phyloP scores from a whole-genome alignment of 176 grass and related monocot species.

The Triticum timopheevii region DNA sequence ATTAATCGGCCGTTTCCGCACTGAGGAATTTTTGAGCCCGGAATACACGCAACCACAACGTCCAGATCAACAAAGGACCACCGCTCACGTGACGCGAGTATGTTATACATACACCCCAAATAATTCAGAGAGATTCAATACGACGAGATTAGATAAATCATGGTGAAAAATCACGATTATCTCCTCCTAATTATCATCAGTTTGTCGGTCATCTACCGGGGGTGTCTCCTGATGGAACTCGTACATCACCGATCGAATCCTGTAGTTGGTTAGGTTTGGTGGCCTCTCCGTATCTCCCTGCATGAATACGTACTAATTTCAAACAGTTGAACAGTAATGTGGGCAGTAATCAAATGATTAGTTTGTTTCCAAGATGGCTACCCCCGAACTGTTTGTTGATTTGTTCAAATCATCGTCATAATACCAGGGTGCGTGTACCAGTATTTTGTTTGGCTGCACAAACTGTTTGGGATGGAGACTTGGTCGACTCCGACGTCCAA shows the following conservation, averaged over 20 bases:
- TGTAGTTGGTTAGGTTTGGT: conserved; percentile 20
- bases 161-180: background rate
- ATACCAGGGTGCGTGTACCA: conserved; percentile 4
- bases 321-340: background rate
- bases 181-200: background rate
- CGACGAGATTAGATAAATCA: background rate
- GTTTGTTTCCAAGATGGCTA: conserved; percentile 34
- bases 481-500: background rate
- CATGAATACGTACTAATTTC: background rate
- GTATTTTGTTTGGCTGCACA: conserved; percentile 7
- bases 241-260: background rate
- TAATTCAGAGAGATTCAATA: background rate
- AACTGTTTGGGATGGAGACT: conserved; percentile 17
- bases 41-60: conserved; percentile 34
- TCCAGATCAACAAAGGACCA: conserved; percentile 20
- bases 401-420: conserved; percentile 23
- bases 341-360: background rate
- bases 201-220: background rate
- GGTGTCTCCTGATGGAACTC: background rate
- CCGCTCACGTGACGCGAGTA: conserved; percentile 9
- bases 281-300: conserved; percentile 23
- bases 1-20: background rate
- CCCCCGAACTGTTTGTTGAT: conserved; percentile 30
- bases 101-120: background rate
- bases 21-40: conserved; percentile 32